phyloP scores from a whole-genome alignment of 208 protist genomes.

The Leishmania tarentolae region DNA sequence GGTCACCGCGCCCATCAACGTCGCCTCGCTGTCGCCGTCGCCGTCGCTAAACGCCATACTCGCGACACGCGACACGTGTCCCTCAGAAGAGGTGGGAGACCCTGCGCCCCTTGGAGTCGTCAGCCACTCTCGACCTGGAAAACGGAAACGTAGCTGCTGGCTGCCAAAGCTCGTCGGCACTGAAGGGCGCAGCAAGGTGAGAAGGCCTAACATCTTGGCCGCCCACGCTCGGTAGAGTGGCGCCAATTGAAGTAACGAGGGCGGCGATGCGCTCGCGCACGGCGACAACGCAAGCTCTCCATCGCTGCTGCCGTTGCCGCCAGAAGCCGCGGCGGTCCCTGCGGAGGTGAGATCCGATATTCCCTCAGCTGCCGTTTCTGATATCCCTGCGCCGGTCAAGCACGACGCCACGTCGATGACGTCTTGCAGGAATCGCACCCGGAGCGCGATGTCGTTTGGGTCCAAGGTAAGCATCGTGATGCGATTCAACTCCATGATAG shows the following conservation, averaged over 20 bases:
- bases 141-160: neutral
- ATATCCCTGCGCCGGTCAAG: neutral
- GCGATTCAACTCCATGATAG: slow-evolving; percentile 36
- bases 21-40: slow-evolving; percentile 25
- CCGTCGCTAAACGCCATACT: slow-evolving; percentile 32
- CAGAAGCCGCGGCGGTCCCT: neutral
- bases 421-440: slow-evolving; percentile 40
- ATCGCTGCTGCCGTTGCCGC: neutral
- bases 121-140: slow-evolving; percentile 5
- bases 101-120: neutral
- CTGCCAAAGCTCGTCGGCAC: neutral
- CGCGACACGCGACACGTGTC: slow-evolving; percentile 25
- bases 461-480: slow-evolving; percentile 38
- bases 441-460: slow-evolving; percentile 39
- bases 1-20: neutral
- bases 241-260: neutral
- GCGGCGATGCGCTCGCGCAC: neutral
- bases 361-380: neutral
- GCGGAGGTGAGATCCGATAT: neutral
- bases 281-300: neutral
- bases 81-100: neutral
- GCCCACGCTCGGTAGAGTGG: slow-evolving; percentile 12
- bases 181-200: slow-evolving; percentile 21
- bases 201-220: slow-evolving; percentile 14
- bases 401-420: slow-evolving; percentile 8